Base-by-base conservation (phyloP, 441 rosid genomes). In the Rhodomyrtus psidioides region DNA sequence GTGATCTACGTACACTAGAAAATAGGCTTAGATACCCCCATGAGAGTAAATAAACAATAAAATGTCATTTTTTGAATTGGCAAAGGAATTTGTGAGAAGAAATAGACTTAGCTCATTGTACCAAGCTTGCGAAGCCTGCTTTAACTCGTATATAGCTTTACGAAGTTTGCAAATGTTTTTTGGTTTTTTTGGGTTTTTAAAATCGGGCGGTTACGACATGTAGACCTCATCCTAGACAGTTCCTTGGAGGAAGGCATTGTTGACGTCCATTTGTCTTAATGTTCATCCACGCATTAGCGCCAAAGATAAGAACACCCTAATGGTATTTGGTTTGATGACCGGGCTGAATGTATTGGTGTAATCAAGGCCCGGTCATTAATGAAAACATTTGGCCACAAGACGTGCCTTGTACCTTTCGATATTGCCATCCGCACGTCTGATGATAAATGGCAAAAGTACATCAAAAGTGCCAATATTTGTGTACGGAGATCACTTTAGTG, bases 381-480 rank as follows among this genome's bases (percentile, higher is more conserved):
- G 28, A 57, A 26, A 83, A 0, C 81, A 84, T 0, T 83, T 83
- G n/a, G 65, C 86, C 7, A 83, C 60, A 39, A 75, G 8, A 5
- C 23, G 4, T 8, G 83, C 58, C 13, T 74, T 55, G 58, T 15
- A 83, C 3, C 23, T 3, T 6, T 70, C 59, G 12, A 55, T 34
- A 3, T 8, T 34, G 0, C 17, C 42, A 5, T n/a, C 15, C 2
- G 46, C 7, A 8, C 5, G 19, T 6, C 28, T n/a, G n/a, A n/a
- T n/a, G n/a, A n/a, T n/a, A n/a, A n/a, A n/a, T n/a, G n/a, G n/a
- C n/a, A n/a, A n/a, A n/a, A n/a, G n/a, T n/a, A n/a, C n/a, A n/a
- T n/a, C n/a, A n/a, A n/a, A n/a, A n/a, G n/a, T n/a, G n/a, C n/a
- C n/a, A n/a, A n/a, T n/a, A n/a, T n/a, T n/a, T n/a, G n/a, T n/a